phyloP scores from a whole-genome alignment of 306 rosid genomes.

The Styphnolobium japonicum region DNA sequence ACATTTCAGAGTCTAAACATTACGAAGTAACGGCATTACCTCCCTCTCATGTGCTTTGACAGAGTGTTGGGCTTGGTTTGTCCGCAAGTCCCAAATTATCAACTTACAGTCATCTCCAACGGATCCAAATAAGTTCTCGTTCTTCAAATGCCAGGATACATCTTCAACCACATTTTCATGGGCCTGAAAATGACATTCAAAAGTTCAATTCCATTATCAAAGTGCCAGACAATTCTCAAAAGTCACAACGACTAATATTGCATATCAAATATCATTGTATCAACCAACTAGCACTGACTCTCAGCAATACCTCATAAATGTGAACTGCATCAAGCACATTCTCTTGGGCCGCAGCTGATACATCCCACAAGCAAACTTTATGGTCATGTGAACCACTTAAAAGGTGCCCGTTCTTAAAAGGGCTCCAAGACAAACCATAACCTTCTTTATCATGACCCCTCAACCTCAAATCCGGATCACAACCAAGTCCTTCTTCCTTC shows the following conservation, averaged over 20 bases:
- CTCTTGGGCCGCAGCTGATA: conserved; percentile 49
- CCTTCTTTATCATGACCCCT: conserved; percentile 95
- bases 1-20: background rate
- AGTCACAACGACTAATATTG: background rate
- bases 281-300: background rate
- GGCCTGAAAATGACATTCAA: conserved; percentile 33
- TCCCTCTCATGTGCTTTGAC: conserved; percentile 78
- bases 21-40: conserved; percentile 42
- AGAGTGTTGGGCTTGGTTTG: conserved; percentile 62
- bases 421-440: conserved; percentile 91
- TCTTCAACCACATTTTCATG: conserved; percentile 75
- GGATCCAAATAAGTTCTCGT: conserved; percentile 76
- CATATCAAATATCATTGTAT: background rate
- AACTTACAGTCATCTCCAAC: conserved; percentile 84
- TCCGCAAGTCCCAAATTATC: conserved; percentile 85
- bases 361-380: conserved; percentile 86
- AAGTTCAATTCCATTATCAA: conserved; percentile 16
- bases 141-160: conserved; percentile 78
- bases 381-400: conserved; percentile 83
- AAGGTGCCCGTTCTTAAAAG: conserved; percentile 62
- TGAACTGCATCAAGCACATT: conserved; percentile 70
- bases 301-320: conserved; percentile 59
- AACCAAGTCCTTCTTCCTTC: conserved; percentile 37
- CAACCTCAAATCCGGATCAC: conserved; percentile 77
- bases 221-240: background rate